Base-by-base conservation (phyloP, 2,329 filamentous ascomycete genomes). In the Cladophialophora exuberans region DNA sequence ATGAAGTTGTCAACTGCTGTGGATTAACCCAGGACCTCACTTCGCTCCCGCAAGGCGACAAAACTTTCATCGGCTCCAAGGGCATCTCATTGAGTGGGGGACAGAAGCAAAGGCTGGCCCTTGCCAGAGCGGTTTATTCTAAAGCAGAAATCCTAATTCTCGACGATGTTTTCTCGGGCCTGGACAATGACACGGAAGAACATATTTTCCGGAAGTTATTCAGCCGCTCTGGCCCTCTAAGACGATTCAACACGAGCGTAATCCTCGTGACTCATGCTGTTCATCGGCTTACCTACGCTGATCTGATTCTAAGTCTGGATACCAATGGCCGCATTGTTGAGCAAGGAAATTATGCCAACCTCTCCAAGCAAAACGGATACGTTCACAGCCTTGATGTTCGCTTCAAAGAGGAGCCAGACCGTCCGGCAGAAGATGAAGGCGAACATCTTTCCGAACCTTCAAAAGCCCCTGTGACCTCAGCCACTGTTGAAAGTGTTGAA, bases 71-170 rank as follows among this genome's bases (percentile, higher is more conserved):
- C 9, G 67, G 67, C 3, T 62, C 41, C 30, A 59, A 57, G 11
- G 68, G 67, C 1, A 56, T 64, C 3, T 53, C 55, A 6, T 46
- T 69, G 25, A 66, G 63, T 52, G 68, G 68, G 10, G 68, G 67
- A 2, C 67, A 69, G 43, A 65, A 64, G 47, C 58, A 63, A 33
- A 59, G 66, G 11, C 23, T 68, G 26, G 74, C 77, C n/a, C 71
- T 81, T n/a, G 79, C 79, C 18, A 70, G 79, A 51, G 79, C 78
- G 11, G 68, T 80, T 7, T 82, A 81, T 63, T 72, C 78, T 17
- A 72, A 75, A 39, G 73, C 72, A 44, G 70, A 75, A 30, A 69
- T 79, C 22, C 66, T 80, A 25, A 69, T 82, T 17, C 69, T 82
- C 10, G 79, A 81, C 59, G 78, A 81, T 59, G 73, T 76, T 17